phyloP scores from a whole-genome alignment of 345 rosid species.

The Raphanus sativus region DNA sequence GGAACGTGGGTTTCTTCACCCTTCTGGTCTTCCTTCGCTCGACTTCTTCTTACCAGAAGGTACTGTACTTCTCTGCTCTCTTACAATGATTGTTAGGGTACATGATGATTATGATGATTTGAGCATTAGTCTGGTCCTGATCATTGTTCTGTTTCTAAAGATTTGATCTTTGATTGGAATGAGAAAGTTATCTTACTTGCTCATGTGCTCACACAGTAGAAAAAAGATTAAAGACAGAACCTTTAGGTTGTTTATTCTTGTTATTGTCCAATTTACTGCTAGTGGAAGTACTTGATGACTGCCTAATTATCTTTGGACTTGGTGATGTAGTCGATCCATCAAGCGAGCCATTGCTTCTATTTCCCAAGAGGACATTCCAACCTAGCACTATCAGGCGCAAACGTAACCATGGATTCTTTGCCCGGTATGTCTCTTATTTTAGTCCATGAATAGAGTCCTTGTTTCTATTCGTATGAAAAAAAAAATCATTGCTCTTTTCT shows the following conservation, averaged over 20 bases:
- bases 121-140: neutral
- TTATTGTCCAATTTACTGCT: neutral
- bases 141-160: neutral
- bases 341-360: constrained; percentile 66
- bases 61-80: constrained; percentile 25
- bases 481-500: neutral
- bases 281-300: neutral
- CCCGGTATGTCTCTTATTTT: constrained; percentile 53
- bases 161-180: constrained; percentile 1
- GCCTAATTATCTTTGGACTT: neutral
- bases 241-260: neutral
- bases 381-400: constrained; percentile 84
- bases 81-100: neutral
- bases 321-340: constrained; percentile 61
- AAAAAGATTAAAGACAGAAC: neutral
- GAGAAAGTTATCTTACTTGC: neutral
- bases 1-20: constrained; percentile 56
- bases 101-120: neutral
- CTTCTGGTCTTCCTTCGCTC: constrained; percentile 79
- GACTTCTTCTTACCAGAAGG: constrained; percentile 89
- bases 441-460: neutral
- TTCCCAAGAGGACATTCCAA: constrained; percentile 83
- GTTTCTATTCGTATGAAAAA: neutral
- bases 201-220: neutral
- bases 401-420: constrained; percentile 87